phyloP scores from a whole-genome alignment of 2,329 filamentous ascomycete genomes.

The Sporothrix mexicana region DNA sequence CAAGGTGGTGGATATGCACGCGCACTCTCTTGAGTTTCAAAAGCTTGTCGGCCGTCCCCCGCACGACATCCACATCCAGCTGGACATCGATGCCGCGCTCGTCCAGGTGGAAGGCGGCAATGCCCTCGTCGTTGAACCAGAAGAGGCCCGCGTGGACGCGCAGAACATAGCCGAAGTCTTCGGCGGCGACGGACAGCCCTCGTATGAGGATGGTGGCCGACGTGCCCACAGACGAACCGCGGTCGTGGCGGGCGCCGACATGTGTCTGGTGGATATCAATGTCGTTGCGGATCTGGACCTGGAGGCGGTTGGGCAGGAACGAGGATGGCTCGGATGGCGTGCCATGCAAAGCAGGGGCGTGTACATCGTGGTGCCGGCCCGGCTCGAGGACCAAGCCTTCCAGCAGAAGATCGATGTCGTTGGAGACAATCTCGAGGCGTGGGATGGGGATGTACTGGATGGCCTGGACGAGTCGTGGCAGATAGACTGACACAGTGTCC shows the following conservation, averaged over 20 bases:
- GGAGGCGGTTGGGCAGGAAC: slow-evolving; percentile 84
- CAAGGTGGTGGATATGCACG: slow-evolving; percentile 81
- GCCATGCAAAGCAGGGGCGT: neutral
- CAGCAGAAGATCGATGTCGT: slow-evolving; percentile 81
- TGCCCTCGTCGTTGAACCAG: slow-evolving; percentile 78
- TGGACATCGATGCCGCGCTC: slow-evolving; percentile 86
- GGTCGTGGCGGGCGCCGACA: slow-evolving; percentile 51
- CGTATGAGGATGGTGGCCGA: slow-evolving; percentile 78
- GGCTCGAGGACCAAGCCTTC: slow-evolving; percentile 93
- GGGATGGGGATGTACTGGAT: slow-evolving; percentile 91
- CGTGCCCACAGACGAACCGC: slow-evolving; percentile 64
- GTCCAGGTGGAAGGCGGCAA: slow-evolving; percentile 85
- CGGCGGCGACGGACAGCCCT: slow-evolving; percentile 81
- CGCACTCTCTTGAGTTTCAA: slow-evolving; percentile 76
- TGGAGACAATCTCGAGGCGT: slow-evolving; percentile 83
- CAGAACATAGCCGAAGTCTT: slow-evolving; percentile 90
- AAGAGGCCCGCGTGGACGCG: slow-evolving; percentile 77
- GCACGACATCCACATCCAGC: slow-evolving; percentile 81
- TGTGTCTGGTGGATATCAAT: slow-evolving; percentile 82
- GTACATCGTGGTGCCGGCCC: slow-evolving; percentile 73
- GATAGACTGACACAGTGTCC: slow-evolving; percentile 79
- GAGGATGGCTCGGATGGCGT: slow-evolving; percentile 62
- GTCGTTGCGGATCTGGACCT: slow-evolving; percentile 83
- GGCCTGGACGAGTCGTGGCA: slow-evolving; percentile 75
- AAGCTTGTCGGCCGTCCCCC: slow-evolving; percentile 79